Base-by-base conservation (phyloP, 768 basidiomycete species). In the Russula olivacea region DNA sequence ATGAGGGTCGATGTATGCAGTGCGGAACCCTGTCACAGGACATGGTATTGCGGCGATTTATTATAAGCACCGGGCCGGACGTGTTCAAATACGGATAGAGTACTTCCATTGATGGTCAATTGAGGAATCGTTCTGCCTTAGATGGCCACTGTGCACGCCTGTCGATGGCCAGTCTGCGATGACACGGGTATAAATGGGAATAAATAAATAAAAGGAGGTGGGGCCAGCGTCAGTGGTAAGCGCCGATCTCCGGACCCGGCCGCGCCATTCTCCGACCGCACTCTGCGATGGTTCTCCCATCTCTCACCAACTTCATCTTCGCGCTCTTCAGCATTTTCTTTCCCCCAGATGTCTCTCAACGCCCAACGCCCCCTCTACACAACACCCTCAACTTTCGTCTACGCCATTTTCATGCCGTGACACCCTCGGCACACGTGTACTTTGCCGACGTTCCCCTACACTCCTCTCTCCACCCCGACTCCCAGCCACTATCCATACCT, bases 361-460 rank as follows among this genome's bases (percentile, higher is more conserved):
- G 3, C 23, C 51, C 40, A 5, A 40, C 7, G 10, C 7, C 3
- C 34, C n/a, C 40, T 14, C 28, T 14, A 25, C 12, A 9, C 17
- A 15, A 52, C n/a, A 38, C 55, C 0, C 43, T 64, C 66, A 68
- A 74, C 40, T 85, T 88, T 68, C 78, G 85, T 68, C 74, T 87
- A 65, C 80, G 87, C 54, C 86, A 88, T 68, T 72, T 82, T 21
- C 85, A 88, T 68, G 81, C 84, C 2, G 77, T 83, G 4, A 63
- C 76, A 0, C 48, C 64, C 15, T 74, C 76, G 32, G 77, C 79
- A 12, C 80, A 71, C 51, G 77, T 88, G 47, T 70, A 83, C 41
- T 88, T 88, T 69, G 76, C 83, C 12, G 83, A 88, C 69, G 72
- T 77, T 43, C 71, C 67, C 47, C 66, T 49, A 63, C 69, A 30